These are phyloP conservation scores for Bidens hawaiensis DNA, from an alignment of 140 eudicot species.

Conservation along the genomic window DNA sequence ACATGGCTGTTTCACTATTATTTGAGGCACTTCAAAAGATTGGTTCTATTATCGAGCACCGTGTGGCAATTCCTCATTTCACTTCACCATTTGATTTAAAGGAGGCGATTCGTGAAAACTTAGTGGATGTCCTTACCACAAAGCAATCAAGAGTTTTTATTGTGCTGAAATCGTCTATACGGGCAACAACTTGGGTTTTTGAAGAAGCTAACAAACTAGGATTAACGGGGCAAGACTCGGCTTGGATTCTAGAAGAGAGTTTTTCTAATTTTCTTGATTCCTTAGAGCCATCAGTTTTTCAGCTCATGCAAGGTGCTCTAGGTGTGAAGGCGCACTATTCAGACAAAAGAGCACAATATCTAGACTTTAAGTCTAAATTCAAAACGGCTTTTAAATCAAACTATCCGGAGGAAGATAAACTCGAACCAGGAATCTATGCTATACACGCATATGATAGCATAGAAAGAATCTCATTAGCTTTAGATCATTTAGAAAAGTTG, in stretches of 20 bases:
- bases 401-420: constrained; percentile 38
- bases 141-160: constrained; percentile 52
- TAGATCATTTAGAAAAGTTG: constrained; percentile 13
- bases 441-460: constrained; percentile 51
- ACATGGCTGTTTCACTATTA: constrained; percentile 32
- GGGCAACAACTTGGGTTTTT: constrained; percentile 31
- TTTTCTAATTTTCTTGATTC: constrained; percentile 45
- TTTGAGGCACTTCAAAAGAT: constrained; percentile 36
- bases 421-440: constrained; percentile 40
- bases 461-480: constrained; percentile 30
- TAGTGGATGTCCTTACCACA: constrained; percentile 19
- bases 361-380: constrained; percentile 37
- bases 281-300: constrained; percentile 31
- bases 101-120: constrained; percentile 26
- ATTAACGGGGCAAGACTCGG: constrained; percentile 44
- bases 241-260: constrained; percentile 43
- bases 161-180: constrained; percentile 36
- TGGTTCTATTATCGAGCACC: constrained; percentile 38
- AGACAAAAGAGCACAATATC: constrained; percentile 9
- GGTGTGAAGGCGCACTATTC: constrained; percentile 42
- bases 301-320: constrained; percentile 39
- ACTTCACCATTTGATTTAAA: constrained; percentile 40
- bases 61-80: constrained; percentile 40
- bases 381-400: constrained; percentile 26
- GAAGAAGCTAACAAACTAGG: constrained; percentile 43